phyloP scores from a whole-genome alignment of 805 yeast genomes.

The Isabelozyma heimii region DNA sequence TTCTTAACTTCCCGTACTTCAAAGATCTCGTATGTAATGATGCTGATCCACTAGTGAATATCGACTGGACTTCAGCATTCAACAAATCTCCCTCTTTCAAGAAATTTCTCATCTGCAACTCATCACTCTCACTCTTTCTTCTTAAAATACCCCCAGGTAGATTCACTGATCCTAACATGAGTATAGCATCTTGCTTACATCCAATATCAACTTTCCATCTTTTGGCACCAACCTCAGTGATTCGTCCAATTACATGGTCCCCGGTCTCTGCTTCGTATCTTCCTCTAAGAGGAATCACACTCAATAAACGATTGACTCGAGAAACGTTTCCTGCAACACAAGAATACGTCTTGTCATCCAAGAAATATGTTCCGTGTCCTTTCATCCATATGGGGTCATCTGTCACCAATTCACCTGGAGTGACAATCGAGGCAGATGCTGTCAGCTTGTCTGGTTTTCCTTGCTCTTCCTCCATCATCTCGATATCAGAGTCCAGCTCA shows the following conservation, averaged over 20 bases:
- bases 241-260: constrained; percentile 91
- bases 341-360: constrained; percentile 73
- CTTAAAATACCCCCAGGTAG: constrained; percentile 96
- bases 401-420: constrained; percentile 96
- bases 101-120: constrained; percentile 90
- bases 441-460: constrained; percentile 2
- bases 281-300: constrained; percentile 84
- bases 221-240: constrained; percentile 89
- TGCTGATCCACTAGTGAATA: constrained; percentile 88
- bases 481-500: constrained; percentile 37
- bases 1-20: constrained; percentile 91
- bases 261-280: constrained; percentile 93
- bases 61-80: constrained; percentile 92
- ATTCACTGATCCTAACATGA: constrained; percentile 93
- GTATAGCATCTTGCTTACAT: constrained; percentile 85
- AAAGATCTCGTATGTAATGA: constrained; percentile 92
- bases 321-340: constrained; percentile 91
- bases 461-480: constrained; percentile 35
- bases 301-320: constrained; percentile 79
- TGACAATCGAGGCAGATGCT: constrained; percentile 49
- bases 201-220: constrained; percentile 98
- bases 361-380: constrained; percentile 93
- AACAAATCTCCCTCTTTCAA: constrained; percentile 93
- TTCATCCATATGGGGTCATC: constrained; percentile 97
- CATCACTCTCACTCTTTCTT: constrained; percentile 93